Percentiles rank a stretch among this genome's conserved stretches.
Conservation (phyloP, 176 grass and related monocot genomes). For the Microstegium vimineum region DNA sequence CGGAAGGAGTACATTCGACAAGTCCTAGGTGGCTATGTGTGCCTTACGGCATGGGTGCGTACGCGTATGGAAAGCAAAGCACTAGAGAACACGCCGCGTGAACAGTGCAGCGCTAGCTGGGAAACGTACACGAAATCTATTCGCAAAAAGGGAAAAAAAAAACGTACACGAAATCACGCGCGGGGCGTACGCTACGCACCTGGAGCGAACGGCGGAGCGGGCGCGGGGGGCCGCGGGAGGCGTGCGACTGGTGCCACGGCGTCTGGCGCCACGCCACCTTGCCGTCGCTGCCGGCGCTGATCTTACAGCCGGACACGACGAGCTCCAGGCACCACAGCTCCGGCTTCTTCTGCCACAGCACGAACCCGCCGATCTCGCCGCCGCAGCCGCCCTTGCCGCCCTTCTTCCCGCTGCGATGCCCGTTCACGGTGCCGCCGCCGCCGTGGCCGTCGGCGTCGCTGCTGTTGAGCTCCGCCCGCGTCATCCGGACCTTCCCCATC, state of each 20-base stretch:
- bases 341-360: constrained; percentile 98
- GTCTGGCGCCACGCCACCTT: constrained; percentile 98
- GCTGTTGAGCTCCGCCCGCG: constrained; percentile 72
- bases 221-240: constrained; percentile 82
- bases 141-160: no score
- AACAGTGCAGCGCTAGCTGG: not conserved
- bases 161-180: constrained; percentile 3
- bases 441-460: constrained; percentile 42
- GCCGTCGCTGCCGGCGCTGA: constrained; percentile 94
- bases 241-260: constrained; percentile 96
- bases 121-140: no score
- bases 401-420: constrained; percentile 35
- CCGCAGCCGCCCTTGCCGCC: constrained; percentile 13
- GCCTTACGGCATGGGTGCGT: not conserved
- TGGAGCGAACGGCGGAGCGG: constrained; percentile 94
- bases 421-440: not conserved
- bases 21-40: not conserved
- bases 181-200: constrained; percentile 36
- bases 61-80: not conserved
- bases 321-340: constrained; percentile 98
- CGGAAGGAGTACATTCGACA: no score
- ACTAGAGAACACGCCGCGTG: not conserved
- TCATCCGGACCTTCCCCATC: constrained; percentile 89
- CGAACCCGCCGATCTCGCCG: constrained; percentile 95
- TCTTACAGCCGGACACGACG: constrained; percentile 97